These are phyloP conservation scores for Globisporangium radiosum DNA, from an alignment of 352 stramenopile species.

Conservation along the genomic window DNA sequence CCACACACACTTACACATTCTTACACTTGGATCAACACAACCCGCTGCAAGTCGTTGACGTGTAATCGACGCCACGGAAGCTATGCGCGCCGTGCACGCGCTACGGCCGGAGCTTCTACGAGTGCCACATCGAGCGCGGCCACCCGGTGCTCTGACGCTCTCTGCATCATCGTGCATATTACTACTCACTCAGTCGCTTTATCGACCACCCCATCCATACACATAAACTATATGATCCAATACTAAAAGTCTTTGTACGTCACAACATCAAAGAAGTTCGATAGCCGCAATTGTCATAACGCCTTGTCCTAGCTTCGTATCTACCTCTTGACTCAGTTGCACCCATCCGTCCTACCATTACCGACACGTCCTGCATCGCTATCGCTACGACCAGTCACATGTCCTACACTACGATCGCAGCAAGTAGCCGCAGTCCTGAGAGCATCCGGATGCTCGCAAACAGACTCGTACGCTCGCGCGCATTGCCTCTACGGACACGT, in stretches of 20 bases:
- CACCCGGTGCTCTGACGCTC: slow-evolving; percentile 60
- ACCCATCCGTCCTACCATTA: not conserved
- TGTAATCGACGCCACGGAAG: slow-evolving; percentile 32
- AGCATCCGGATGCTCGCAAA: slow-evolving; percentile 45
- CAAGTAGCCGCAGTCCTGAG: slow-evolving; percentile 14
- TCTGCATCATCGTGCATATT: too few relatives aligned
- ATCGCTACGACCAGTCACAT: too few relatives aligned
- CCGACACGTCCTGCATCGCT: too few relatives aligned
- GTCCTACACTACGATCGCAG: slow-evolving; percentile 40
- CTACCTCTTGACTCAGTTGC: not conserved
- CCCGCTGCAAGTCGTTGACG: slow-evolving; percentile 69
- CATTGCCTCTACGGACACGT: slow-evolving; percentile 72
- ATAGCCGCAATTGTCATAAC: too few relatives aligned
- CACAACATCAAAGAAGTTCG: too few relatives aligned
- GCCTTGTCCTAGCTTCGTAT: not conserved
- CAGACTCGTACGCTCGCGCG: slow-evolving; percentile 69
- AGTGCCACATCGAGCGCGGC: slow-evolving; percentile 68
- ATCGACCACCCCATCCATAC: too few relatives aligned
- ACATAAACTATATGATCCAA: too few relatives aligned
- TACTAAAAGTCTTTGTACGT: too few relatives aligned
- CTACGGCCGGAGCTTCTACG: slow-evolving; percentile 38
- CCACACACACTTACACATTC: too few relatives aligned
- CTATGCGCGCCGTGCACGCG: slow-evolving; percentile 39
- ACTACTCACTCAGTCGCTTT: too few relatives aligned
- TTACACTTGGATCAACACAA: slow-evolving; percentile 8